Evolutionary conservation across 257 asterid genomes (phyloP).

Genomic region (Lithospermum erythrorhizon): DNA sequence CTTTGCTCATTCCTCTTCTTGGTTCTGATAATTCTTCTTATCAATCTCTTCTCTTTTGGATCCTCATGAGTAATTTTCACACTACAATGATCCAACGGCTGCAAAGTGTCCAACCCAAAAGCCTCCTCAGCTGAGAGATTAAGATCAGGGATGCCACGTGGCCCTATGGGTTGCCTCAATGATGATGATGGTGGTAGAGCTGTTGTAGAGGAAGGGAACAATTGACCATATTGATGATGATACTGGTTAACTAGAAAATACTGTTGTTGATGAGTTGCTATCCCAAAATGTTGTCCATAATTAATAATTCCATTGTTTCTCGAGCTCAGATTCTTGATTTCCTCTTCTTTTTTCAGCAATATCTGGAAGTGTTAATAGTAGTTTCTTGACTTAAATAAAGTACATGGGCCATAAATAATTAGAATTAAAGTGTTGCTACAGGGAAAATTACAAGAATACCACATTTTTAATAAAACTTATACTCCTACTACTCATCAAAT

Average conservation of each 20-base stretch:
- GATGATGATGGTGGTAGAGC: not conserved
- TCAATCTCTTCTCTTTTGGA: not conserved
- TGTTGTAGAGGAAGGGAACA: not conserved
- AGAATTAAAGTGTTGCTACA: too few relatives aligned
- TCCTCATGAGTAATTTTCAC: not conserved
- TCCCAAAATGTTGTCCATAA: not conserved
- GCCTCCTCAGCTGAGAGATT: slow-evolving; percentile 3
- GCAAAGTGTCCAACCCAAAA: not conserved
- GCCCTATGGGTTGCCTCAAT: not conserved
- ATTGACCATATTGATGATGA: not conserved
- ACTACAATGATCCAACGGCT: slow-evolving; percentile 2
- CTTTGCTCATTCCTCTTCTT: not conserved
- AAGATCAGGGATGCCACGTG: slow-evolving; percentile 1
- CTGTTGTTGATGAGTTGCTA: not conserved
- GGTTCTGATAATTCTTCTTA: not conserved
- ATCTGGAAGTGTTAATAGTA: slow-evolving; percentile 4
- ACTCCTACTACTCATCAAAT: too few relatives aligned
- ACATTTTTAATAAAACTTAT: too few relatives aligned
- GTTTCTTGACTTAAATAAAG: not conserved
- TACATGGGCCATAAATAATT: too few relatives aligned
- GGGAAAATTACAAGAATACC: too few relatives aligned
- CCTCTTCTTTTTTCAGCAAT: slow-evolving; percentile 4
- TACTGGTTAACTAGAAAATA: too few relatives aligned
- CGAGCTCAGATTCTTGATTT: slow-evolving; percentile 5
- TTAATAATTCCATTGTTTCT: not conserved